phyloP scores from a whole-genome alignment of 2,329 filamentous ascomycete genomes.

The Simplicillium sp. region DNA sequence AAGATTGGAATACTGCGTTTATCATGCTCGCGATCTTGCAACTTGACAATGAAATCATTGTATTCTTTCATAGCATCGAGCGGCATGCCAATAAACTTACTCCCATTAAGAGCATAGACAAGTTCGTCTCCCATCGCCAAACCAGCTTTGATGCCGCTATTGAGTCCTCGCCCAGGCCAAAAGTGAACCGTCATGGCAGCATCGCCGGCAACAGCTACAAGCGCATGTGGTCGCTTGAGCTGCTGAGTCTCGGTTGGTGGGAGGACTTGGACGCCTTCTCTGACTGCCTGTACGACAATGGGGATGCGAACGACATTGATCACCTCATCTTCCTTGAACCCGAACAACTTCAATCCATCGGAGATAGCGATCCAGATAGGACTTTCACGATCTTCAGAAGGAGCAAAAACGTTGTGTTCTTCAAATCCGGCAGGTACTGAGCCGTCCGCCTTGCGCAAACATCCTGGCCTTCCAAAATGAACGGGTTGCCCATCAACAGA shows the following conservation, averaged over 20 bases:
- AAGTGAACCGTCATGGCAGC: slow-evolving; percentile 27
- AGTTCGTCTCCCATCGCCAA: slow-evolving; percentile 24
- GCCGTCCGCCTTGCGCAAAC: slow-evolving; percentile 17
- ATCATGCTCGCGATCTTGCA: slow-evolving; percentile 24
- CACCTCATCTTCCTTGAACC: slow-evolving; percentile 24
- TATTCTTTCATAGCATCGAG: slow-evolving; percentile 20
- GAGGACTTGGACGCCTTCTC: slow-evolving; percentile 19
- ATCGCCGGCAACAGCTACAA: slow-evolving; percentile 24
- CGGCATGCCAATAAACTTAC: slow-evolving; percentile 19
- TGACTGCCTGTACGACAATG: slow-evolving; percentile 23
- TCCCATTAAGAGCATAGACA: slow-evolving; percentile 19
- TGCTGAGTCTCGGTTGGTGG: slow-evolving; percentile 14
- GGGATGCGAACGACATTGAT: slow-evolving; percentile 25
- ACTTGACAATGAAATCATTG: slow-evolving; percentile 24
- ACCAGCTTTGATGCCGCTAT: slow-evolving; percentile 25
- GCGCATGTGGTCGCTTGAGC: slow-evolving; percentile 17
- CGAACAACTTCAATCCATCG: slow-evolving; percentile 25
- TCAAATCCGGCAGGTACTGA: slow-evolving; percentile 19
- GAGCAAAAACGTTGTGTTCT: slow-evolving; percentile 20
- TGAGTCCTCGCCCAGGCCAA: slow-evolving; percentile 24
- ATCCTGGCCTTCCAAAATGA: slow-evolving; percentile 22
- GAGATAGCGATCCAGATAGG: slow-evolving; percentile 21
- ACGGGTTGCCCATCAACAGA: slow-evolving; percentile 19
- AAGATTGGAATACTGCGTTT: slow-evolving; percentile 25
- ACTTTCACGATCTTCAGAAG: slow-evolving; percentile 18